phyloP scores from a whole-genome alignment of 164 flowering plant genomes.

The Malania oleifera region DNA sequence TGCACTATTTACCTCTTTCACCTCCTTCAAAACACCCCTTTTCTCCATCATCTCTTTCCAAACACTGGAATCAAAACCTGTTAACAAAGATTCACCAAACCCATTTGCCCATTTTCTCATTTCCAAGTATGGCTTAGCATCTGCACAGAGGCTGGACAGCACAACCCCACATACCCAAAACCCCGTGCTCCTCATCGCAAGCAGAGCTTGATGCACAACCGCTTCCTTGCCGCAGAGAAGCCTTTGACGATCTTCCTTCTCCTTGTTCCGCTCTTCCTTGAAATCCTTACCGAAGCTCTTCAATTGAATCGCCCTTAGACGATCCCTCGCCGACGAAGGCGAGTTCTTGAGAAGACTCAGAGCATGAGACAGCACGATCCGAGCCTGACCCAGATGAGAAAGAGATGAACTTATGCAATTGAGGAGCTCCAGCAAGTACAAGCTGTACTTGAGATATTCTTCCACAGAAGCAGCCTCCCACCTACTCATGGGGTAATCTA shows the following conservation, averaged over 20 bases:
- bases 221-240: conserved; percentile 20
- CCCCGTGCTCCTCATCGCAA: conserved; percentile 22
- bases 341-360: conserved; percentile 24
- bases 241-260: conserved; percentile 6
- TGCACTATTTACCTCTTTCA: conserved; percentile 34
- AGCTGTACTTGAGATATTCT: conserved; percentile 35
- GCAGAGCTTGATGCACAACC: conserved; percentile 35
- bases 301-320: conserved; percentile 20
- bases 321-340: conserved; percentile 16
- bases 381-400: conserved; percentile 39
- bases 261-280: background rate
- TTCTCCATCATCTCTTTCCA: conserved; percentile 11
- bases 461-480: conserved; percentile 39
- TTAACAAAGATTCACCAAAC: conserved; percentile 10
- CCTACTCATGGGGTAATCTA: conserved; percentile 35
- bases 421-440: conserved; percentile 32
- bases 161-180: conserved; percentile 36
- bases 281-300: conserved; percentile 12
- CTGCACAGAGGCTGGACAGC: conserved; percentile 34
- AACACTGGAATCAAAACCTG: conserved; percentile 14
- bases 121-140: conserved; percentile 26
- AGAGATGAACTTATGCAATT: conserved; percentile 35
- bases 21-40: conserved; percentile 24
- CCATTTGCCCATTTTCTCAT: conserved; percentile 12
- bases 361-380: conserved; percentile 32